Evolutionary conservation across 129 eudicot genomes (phyloP).

Genomic region (Artemisia annua): DNA sequence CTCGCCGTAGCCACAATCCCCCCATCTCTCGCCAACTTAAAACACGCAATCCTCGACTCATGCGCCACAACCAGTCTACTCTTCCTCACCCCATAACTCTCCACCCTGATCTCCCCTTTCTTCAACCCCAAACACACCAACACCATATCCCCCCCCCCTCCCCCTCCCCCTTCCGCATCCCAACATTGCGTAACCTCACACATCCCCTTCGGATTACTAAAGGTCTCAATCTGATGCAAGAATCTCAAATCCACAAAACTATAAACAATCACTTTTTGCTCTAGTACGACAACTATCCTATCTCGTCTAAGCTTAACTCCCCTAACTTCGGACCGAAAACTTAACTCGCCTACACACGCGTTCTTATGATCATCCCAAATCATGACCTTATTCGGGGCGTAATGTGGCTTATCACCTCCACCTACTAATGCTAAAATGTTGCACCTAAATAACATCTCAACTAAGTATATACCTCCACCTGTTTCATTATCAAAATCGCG

Average conservation of each 20-base stretch:
- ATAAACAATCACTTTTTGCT: constrained; percentile 79
- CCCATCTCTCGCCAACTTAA: constrained; percentile 76
- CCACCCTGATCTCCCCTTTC: constrained; percentile 83
- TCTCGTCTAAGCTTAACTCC: constrained; percentile 74
- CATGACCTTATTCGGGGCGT: constrained; percentile 80
- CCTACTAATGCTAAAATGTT: constrained; percentile 87
- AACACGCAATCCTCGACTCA: constrained; percentile 84
- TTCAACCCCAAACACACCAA: constrained; percentile 82
- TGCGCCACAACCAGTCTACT: constrained; percentile 76
- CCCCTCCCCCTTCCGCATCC: constrained; percentile 51
- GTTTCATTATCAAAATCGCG: constrained; percentile 62
- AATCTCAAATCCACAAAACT: constrained; percentile 77
- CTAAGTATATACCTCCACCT: constrained; percentile 59
- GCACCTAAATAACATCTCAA: constrained; percentile 89
- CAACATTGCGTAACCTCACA: constrained; percentile 68
- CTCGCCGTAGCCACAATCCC: constrained; percentile 80
- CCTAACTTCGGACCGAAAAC: constrained; percentile 80
- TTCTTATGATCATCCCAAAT: constrained; percentile 93
- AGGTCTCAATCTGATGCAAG: constrained; percentile 83
- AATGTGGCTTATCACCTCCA: constrained; percentile 84
- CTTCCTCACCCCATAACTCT: constrained; percentile 63
- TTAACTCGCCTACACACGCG: constrained; percentile 75
- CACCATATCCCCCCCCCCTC: constrained; percentile 32
- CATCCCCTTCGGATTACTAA: constrained; percentile 83
- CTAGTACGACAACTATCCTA: constrained; percentile 74